Base-by-base conservation (phyloP, 139 green algal genomes). In the Chlorella sp. region DNA sequence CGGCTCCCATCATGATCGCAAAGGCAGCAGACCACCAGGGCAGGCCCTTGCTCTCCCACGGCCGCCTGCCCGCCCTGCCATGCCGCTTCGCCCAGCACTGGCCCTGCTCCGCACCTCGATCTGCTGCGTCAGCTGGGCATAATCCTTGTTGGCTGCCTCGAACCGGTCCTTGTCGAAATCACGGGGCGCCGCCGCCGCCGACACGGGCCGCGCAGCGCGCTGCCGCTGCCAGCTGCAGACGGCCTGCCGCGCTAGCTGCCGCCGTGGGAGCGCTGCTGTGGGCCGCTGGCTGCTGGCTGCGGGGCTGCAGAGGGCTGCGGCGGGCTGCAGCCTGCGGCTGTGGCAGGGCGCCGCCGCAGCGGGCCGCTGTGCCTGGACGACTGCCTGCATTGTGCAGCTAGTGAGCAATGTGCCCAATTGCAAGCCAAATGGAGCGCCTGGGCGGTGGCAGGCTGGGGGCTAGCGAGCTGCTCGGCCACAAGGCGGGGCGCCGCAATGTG, bases 91-190 rank as follows among this genome's bases (percentile, higher is more conserved):
- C n/a, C n/a, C n/a, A n/a, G n/a, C n/a, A 51, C 44, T 51, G 44
- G 9, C 7, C 30, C 17, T 38, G 44, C 36, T 1, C 65, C 79
- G 15, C 79, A 81, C 73, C 79, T 88, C 83, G 13, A 88, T 88
- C 30, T 88, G 55, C 70, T 83, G 38, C 55, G 74, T 78, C 15
- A 88, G 74, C 20, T 38, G 17, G 3, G 73, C 63, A 60, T 57
- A 88, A 32, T 88, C 44, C 39, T 85, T 78, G 83, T 78, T 87
- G 51, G 26, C 70, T 25, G 47, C 51, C 36, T 71, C 47, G 23
- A 87, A 82, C 4, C 36, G 32, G 47, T 83, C 80, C 55, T 82
- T 82, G 28, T 57, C 76, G 34, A 72, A 72, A 6, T 82, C 76
- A 30, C n/a, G 76, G 15, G 57, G 70, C 39, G 38, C 38, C 55